Base-by-base conservation (phyloP, 495 filamentous ascomycete genomes). In the Bathelium albidoporum region DNA sequence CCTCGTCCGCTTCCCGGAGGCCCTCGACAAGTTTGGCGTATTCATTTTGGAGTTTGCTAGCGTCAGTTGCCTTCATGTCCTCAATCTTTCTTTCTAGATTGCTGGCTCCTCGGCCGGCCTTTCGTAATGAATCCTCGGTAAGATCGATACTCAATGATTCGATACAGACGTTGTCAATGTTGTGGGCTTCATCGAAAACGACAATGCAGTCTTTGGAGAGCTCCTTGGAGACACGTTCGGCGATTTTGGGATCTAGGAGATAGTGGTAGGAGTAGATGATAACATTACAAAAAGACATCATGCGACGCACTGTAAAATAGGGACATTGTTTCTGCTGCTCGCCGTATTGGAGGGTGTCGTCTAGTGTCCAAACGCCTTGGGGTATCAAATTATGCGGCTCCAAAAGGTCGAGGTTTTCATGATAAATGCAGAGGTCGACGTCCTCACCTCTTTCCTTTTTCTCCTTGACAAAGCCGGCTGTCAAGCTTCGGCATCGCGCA, bases 231-330 rank as follows among this genome's bases (percentile, higher is more conserved):
- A 99, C 94, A 59, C 94, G 81, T 72, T 99, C 94, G 26, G 94
- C 92, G 68, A 99, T 99, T 76, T 99, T 97, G 10, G 94, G 94
- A 71, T 99, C 94, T 1, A 99, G 81, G 3, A 99, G 85, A 70
- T 98, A 99, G 75, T 99, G 94, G 71, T 97, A 99, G 10, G 94
- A 97, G 73, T 97, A 99, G 62, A 99, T 97, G 69, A 99, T 96
- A 70, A 99, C 90, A 75, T 99, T 96, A 80, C 93, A 97, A 72
- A 88, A 96, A 59, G 91, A 85, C 93, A 99, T 97, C 94, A 99
- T 99, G 65, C 94, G 84, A 61, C 94, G 81, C 36, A 89, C 89
- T 26, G 91, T 96, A 68, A 99, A 99, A 71, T 99, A 99, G 0
- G 94, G 95, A 70, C 94, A 99, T 73, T 96, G 94, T 69, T 95